A percentile compares a stretch with the other conserved stretches of the same genome.
phyloP scores from a whole-genome alignment of 129 eudicot genomes.

The Solidago caesia region DNA sequence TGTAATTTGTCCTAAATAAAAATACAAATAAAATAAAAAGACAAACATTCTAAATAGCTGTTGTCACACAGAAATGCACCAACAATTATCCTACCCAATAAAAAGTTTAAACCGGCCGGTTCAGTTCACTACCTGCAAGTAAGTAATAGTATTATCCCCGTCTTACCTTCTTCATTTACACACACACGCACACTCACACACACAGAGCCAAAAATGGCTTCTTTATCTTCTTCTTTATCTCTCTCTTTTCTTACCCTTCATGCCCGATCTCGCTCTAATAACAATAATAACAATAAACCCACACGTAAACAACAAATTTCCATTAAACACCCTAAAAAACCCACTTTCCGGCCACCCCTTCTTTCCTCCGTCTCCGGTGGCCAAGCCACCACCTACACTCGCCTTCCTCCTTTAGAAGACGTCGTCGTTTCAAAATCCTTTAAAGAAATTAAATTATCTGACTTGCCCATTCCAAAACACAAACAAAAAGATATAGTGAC shows the following conservation, averaged over 20 bases:
- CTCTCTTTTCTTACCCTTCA: conserved; percentile 37
- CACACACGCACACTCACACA: background rate
- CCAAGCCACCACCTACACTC: conserved; percentile 92
- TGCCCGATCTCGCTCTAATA: conserved; percentile 39
- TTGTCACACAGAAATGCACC: no score
- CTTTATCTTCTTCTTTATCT: conserved; percentile 30
- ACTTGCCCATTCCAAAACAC: conserved; percentile 4
- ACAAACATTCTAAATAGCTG: no score
- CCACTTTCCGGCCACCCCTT: conserved; percentile 28
- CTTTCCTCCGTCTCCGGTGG: conserved; percentile 46
- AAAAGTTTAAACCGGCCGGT: background rate
- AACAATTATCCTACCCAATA: background rate
- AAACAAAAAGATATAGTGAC: conserved; percentile 14
- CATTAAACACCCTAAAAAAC: conserved; percentile 34
- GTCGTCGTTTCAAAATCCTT: conserved; percentile 24
- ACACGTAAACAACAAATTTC: conserved; percentile 34
- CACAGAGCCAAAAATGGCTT: conserved; percentile 47
- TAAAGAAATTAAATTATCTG: conserved; percentile 52
- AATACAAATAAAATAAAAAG: no score
- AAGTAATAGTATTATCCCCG: background rate
- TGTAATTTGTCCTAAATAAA: no score
- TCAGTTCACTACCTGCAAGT: conserved; percentile 20
- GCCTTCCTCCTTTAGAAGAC: conserved; percentile 85
- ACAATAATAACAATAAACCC: conserved; percentile 25
- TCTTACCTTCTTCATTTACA: background rate